phyloP scores from a whole-genome alignment of 2,329 filamentous ascomycete genomes.

The Septoria linicola region DNA sequence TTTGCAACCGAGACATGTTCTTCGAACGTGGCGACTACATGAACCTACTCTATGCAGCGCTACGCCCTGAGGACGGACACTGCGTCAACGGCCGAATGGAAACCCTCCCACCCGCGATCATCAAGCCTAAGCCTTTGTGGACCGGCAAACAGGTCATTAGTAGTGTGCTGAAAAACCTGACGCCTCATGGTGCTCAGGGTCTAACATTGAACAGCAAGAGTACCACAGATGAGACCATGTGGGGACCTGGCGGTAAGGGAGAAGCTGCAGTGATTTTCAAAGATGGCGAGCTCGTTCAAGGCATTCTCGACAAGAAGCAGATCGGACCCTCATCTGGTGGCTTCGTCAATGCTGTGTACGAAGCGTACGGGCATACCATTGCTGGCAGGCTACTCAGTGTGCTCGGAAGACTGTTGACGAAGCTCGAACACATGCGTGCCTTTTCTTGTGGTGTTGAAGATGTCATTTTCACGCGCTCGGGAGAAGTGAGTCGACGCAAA shows the following conservation, averaged over 20 bases:
- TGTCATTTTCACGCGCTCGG: slow-evolving; percentile 75
- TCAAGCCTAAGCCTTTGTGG: slow-evolving; percentile 81
- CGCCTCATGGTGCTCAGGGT: slow-evolving; percentile 70
- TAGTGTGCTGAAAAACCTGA: slow-evolving; percentile 89
- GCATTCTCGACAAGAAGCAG: slow-evolving; percentile 94
- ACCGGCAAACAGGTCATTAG: slow-evolving; percentile 96
- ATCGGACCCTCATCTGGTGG: slow-evolving; percentile 85
- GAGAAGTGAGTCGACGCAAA: slow-evolving; percentile 69
- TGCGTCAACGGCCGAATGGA: slow-evolving; percentile 79
- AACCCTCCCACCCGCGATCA: slow-evolving; percentile 74
- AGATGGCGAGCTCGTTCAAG: slow-evolving; percentile 81
- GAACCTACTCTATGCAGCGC: slow-evolving; percentile 84
- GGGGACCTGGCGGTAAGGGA: slow-evolving; percentile 61
- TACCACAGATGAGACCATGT: slow-evolving; percentile 73
- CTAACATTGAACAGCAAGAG: slow-evolving; percentile 78
- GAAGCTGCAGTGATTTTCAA: slow-evolving; percentile 79
- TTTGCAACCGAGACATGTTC: slow-evolving; percentile 89
- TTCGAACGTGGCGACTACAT: slow-evolving; percentile 87
- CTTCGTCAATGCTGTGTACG: slow-evolving; percentile 87
- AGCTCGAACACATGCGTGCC: slow-evolving; percentile 86
- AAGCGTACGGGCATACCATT: slow-evolving; percentile 82
- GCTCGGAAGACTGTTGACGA: slow-evolving; percentile 82
- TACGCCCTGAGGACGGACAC: slow-evolving; percentile 87
- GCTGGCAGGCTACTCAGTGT: slow-evolving; percentile 88
- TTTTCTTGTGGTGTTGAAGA: slow-evolving; percentile 99